These are phyloP conservation scores for Botrytis byssoidea DNA, from an alignment of 2,329 filamentous ascomycete species.

Conservation along the genomic window DNA sequence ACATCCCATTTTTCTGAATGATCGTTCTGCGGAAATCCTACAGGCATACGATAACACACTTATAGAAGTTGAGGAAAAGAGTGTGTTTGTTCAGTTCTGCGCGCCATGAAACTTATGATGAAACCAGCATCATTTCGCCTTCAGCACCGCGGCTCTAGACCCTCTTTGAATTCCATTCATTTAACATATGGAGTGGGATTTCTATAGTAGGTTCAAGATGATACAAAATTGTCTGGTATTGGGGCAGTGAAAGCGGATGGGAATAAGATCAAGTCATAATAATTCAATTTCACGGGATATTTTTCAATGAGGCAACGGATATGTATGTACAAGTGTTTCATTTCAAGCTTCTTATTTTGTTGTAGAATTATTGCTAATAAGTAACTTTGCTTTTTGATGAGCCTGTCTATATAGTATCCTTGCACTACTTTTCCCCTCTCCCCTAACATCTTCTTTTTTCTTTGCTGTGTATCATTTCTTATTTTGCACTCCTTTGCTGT, in stretches of 20 bases:
- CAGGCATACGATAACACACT: background rate
- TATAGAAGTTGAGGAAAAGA: background rate
- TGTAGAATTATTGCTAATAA: background rate
- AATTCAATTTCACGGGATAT: background rate
- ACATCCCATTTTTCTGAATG: background rate
- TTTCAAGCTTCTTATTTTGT: background rate
- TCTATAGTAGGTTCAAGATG: background rate
- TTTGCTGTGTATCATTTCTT: background rate
- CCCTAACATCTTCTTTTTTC: background rate
- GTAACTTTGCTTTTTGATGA: background rate
- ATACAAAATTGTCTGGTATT: background rate
- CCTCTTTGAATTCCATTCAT: background rate
- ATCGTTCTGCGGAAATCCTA: background rate
- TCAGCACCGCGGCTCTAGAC: background rate
- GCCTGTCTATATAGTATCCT: background rate
- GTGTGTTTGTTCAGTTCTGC: rapidly evolving
- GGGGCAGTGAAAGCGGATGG: background rate
- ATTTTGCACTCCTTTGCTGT: background rate
- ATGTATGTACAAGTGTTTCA: background rate
- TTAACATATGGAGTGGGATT: background rate
- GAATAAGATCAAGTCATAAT: background rate
- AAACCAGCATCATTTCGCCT: background rate
- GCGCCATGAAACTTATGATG: background rate
- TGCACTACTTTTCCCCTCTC: background rate
- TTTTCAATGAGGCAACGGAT: background rate